Percentiles rank a stretch among this genome's conserved stretches.
phyloP scores from a whole-genome alignment of 768 basidiomycete species.

The Strobilomyces dryophilus region DNA sequence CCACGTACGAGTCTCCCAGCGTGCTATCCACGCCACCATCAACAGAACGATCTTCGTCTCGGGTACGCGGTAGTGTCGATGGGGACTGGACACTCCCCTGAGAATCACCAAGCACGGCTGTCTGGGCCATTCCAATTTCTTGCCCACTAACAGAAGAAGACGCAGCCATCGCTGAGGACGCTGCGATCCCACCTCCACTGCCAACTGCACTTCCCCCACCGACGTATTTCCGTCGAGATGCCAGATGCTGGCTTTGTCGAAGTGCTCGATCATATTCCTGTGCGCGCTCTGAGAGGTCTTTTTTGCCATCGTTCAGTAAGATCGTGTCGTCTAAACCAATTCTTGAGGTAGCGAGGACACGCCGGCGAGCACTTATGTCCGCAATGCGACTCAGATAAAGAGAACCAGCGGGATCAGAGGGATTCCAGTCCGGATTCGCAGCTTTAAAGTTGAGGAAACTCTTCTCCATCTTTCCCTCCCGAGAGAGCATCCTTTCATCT shows the following conservation, averaged over 20 bases:
- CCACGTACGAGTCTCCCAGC: constrained; percentile 69
- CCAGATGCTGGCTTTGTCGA: constrained; percentile 60
- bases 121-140: constrained; percentile 56
- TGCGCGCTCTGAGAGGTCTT: constrained; percentile 46
- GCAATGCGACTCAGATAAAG: constrained; percentile 86
- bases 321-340: constrained; percentile 25
- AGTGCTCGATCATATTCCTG: constrained; percentile 75
- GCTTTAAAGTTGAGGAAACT: constrained; percentile 95
- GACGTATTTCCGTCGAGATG: constrained; percentile 37
- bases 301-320: constrained; percentile 33
- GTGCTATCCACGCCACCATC: constrained; percentile 60
- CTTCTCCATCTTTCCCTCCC: constrained; percentile 99
- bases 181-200: constrained; percentile 43
- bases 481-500: constrained; percentile 76
- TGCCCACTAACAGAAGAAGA: constrained; percentile 38
- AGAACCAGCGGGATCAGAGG: constrained; percentile 85
- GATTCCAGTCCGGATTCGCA: constrained; percentile 94
- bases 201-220: constrained; percentile 28
- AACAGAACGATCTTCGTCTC: constrained; percentile 43
- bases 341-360: constrained; percentile 27
- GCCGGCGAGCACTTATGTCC: constrained; percentile 51
- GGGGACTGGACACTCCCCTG: constrained; percentile 46
- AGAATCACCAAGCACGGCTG: constrained; percentile 73
- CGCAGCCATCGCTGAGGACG: constrained; percentile 46
- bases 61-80: constrained; percentile 22